Evolutionary conservation across 148 eudicot species (phyloP).

Genomic region (Arctostaphylos glauca): DNA sequence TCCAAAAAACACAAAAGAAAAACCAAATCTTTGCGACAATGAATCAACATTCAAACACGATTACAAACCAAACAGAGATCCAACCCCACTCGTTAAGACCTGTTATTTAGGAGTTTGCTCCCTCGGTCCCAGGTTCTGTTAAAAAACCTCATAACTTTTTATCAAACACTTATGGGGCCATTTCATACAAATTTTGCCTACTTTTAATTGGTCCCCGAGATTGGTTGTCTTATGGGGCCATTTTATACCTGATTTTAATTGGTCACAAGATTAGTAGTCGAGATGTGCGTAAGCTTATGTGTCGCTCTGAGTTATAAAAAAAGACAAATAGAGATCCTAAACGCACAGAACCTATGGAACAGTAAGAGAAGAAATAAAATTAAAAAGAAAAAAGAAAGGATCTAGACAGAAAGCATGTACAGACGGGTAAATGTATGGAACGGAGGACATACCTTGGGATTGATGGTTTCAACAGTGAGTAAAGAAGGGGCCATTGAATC

Average conservation of each 20-base stretch:
- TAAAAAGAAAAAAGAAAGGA: not conserved
- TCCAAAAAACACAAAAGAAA: not conserved
- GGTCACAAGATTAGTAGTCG: no score
- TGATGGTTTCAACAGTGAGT: constrained; percentile 40
- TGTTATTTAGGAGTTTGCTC: no score
- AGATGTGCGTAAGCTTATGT: no score
- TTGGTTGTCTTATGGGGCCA: no score
- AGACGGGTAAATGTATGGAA: not conserved
- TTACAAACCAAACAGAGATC: not conserved
- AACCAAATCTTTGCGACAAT: no score
- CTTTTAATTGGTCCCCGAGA: no score
- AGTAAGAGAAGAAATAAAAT: not conserved
- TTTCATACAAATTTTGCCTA: no score
- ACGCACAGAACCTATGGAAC: not conserved
- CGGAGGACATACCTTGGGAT: constrained; percentile 54
- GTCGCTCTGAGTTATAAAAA: not conserved
- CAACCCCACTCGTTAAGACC: no score
- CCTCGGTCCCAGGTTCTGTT: no score
- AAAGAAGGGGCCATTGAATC: constrained; percentile 31
- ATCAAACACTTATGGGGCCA: no score
- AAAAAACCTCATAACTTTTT: no score
- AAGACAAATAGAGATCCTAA: not conserved
- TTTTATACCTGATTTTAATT: no score
- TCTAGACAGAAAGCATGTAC: not conserved
- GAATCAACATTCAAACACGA: not conserved